phyloP scores from a whole-genome alignment of 2,329 filamentous ascomycete genomes.

The Phialophora macrospora region DNA sequence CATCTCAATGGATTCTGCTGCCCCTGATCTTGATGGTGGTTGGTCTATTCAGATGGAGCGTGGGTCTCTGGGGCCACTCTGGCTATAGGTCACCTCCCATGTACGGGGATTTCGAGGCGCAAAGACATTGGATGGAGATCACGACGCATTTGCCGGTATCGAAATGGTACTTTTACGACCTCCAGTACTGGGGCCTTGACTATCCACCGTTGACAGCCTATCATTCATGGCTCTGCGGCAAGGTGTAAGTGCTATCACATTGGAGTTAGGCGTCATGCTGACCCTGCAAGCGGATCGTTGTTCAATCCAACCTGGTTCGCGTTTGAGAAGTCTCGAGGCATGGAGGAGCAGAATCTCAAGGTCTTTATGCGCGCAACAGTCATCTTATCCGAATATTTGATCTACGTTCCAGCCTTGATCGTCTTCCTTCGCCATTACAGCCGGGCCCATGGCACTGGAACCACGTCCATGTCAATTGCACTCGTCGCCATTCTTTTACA shows the following conservation, averaged over 20 bases:
- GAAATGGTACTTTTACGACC: constrained; percentile 97
- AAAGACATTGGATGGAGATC: constrained; percentile 98
- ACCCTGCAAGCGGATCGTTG: constrained; percentile 63
- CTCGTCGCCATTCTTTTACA: constrained; percentile 91
- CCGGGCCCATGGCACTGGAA: constrained; percentile 73
- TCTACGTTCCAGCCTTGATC: constrained; percentile 83
- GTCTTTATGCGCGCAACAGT: constrained; percentile 96
- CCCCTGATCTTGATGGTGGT: constrained; percentile 85
- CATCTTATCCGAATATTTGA: constrained; percentile 84
- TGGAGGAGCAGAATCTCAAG: constrained; percentile 79
- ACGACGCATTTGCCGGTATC: constrained; percentile 86
- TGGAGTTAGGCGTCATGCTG: constrained; percentile 31
- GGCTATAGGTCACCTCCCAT: constrained; percentile 83
- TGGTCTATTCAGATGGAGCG: constrained; percentile 92
- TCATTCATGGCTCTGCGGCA: constrained; percentile 94
- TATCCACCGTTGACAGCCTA: constrained; percentile 98
- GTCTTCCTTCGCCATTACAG: constrained; percentile 84
- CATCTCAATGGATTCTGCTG: constrained; percentile 90
- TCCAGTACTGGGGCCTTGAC: constrained; percentile 97
- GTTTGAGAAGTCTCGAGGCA: constrained; percentile 78
- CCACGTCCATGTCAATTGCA: constrained; percentile 82
- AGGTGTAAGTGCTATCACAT: constrained; percentile 61
- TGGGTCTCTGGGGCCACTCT: constrained; percentile 93
- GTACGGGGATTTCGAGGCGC: constrained; percentile 96
- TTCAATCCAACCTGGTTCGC: constrained; percentile 88